Conservation (phyloP, 176 grass and related monocot species). For the Bonia amplexicaulis region DNA sequence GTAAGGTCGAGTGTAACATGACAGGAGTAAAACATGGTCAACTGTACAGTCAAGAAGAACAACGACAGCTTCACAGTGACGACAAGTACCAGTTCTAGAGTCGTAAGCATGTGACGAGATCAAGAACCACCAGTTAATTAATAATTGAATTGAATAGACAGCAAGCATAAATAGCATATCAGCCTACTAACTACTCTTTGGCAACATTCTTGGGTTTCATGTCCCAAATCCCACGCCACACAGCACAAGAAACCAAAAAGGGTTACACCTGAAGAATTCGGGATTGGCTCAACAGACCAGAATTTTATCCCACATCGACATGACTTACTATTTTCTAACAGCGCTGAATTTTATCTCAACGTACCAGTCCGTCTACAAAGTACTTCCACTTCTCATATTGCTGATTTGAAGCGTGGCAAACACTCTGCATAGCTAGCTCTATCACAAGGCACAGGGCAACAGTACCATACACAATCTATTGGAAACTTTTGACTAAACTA, state of each 20-base stretch:
- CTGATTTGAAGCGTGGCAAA: background rate
- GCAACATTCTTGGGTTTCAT: background rate
- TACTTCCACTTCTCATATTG: background rate
- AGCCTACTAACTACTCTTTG: background rate
- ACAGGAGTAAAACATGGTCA: background rate
- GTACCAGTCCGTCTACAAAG: too few relatives aligned
- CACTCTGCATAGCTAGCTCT: background rate
- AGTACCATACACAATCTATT: background rate
- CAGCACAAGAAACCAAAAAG: background rate
- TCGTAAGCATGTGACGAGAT: background rate
- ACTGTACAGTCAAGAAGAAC: too few relatives aligned
- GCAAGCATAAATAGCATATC: background rate
- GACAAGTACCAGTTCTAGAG: background rate
- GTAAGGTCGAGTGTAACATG: background rate
- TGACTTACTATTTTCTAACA: background rate
- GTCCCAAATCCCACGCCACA: background rate
- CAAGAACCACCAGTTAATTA: background rate
- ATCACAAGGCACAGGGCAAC: background rate
- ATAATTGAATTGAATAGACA: background rate
- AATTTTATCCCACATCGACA: background rate
- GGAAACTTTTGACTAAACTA: background rate
- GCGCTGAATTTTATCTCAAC: background rate
- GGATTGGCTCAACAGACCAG: background rate
- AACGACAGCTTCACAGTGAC: background rate
- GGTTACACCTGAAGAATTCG: background rate